Evolutionary conservation across 495 filamentous ascomycete genomes (phyloP), one percentile per base, ranked within the genome.

Genomic region (Platismatia glauca): DNA sequence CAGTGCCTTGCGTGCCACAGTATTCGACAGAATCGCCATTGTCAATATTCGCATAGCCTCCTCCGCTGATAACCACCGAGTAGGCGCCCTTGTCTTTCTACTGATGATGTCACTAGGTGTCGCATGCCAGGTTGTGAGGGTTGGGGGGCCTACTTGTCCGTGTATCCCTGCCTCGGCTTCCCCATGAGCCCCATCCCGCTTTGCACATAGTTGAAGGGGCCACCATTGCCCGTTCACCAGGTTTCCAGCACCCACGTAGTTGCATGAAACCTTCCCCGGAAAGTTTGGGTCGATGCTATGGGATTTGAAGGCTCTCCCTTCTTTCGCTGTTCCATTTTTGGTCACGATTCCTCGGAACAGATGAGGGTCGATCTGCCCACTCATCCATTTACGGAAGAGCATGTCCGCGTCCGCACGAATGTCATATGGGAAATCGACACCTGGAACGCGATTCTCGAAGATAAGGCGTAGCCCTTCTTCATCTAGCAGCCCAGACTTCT

Each of bases 181-280:
- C 7, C 83, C 83, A 55, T 86, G 83, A 9, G 80, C 82, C 3
- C 83, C 83, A 60, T 84, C 83, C 34, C 82, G 73, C 3, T 81
- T 58, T 1, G 77, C 74, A 61, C 73, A 75, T 7, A 84, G 74
- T 39, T 82, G 79, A 3, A 75, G 66, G 0, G 80, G 82, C 80
- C 79, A 85, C 81, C 83, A 84, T 60, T 82, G 76, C 1, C 83
- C 83, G 59, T 78, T 75, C 5, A 77, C 63, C 16, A 84, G 72
- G 15, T 73, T 63, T 39, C 80, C 78, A 34, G 75, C 69, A 11
- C 83, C 83, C 55, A 73, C 63, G 50, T 70, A 69, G 46, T 75
- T 73, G 8, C 72, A 59, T 16, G 66, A 63, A 1, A 66, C 58
- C 22, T 63, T 62, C 16, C 56, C 46, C 0, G 48, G 37, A 59